These are phyloP conservation scores for Cicer chorassanicum DNA, from an alignment of 306 rosid species.

Conservation along the genomic window DNA sequence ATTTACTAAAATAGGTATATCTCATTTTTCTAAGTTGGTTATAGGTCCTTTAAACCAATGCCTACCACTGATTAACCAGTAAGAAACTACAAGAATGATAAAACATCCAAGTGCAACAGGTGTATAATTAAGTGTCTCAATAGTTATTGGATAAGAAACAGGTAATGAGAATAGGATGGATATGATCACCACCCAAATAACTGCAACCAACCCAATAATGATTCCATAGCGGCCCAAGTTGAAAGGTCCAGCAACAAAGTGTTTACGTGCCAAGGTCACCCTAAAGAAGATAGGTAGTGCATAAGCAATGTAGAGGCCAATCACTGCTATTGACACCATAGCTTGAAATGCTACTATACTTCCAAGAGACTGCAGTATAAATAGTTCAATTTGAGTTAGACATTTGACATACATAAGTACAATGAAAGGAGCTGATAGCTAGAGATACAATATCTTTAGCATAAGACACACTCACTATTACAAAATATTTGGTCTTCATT, in stretches of 20 bases:
- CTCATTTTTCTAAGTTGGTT: conserved; percentile 54
- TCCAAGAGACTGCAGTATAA: conserved; percentile 79
- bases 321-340: conserved; percentile 83
- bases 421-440: too few relatives aligned
- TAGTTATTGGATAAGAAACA: conserved; percentile 74
- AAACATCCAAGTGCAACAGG: conserved; percentile 81
- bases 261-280: conserved; percentile 77
- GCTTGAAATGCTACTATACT: conserved; percentile 92
- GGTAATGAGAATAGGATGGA: conserved; percentile 85
- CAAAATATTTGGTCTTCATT: too few relatives aligned
- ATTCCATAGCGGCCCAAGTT: conserved; percentile 72
- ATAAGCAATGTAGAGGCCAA: conserved; percentile 77
- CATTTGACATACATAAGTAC: background rate
- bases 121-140: conserved; percentile 81
- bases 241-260: conserved; percentile 76
- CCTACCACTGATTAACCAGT: conserved; percentile 65
- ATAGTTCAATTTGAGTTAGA: conserved; percentile 36
- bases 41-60: conserved; percentile 89
- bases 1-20: background rate
- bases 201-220: conserved; percentile 75
- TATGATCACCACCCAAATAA: conserved; percentile 77
- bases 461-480: too few relatives aligned
- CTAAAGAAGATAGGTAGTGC: conserved; percentile 88
- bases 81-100: conserved; percentile 54
- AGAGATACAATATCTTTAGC: too few relatives aligned